Conservation (phyloP, 2,329 filamentous ascomycete species). For the Blastomyces emzantsi region DNA sequence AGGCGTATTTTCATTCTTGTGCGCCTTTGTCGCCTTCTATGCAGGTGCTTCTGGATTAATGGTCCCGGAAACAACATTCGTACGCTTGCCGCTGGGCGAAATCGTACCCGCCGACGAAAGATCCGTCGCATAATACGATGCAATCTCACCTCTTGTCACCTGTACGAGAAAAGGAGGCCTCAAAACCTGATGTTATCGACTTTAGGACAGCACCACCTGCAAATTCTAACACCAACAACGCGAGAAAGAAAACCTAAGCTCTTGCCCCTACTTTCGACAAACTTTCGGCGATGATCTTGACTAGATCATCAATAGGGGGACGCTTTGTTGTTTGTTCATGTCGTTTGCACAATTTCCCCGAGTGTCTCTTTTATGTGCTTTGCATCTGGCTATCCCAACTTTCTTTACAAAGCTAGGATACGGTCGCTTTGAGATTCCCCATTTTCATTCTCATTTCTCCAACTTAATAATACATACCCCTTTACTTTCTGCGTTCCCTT, state of each 20-base stretch:
- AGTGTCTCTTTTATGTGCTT: too few relatives aligned
- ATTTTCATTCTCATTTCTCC: neutral
- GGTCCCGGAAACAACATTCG: slow-evolving; percentile 36
- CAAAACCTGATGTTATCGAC: neutral
- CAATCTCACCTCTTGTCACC: neutral
- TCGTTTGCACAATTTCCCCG: too few relatives aligned
- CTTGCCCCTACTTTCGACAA: neutral
- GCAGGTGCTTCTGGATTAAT: slow-evolving; percentile 36
- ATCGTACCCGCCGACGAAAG: slow-evolving; percentile 14
- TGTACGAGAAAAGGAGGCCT: neutral
- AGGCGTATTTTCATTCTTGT: slow-evolving; percentile 33
- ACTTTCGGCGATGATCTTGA: neutral
- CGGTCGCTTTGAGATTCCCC: neutral
- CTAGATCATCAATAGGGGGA: too few relatives aligned
- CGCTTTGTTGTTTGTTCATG: too few relatives aligned
- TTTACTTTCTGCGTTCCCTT: neutral
- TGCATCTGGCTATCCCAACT: neutral
- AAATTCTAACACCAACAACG: neutral
- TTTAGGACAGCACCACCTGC: neutral
- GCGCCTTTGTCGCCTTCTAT: slow-evolving; percentile 34
- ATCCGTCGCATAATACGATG: neutral
- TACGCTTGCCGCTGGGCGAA: slow-evolving; percentile 36
- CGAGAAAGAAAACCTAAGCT: neutral
- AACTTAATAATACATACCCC: neutral
- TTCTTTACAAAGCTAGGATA: neutral